Conservation (phyloP, 306 rosid genomes). For the Rosa rugosa region DNA sequence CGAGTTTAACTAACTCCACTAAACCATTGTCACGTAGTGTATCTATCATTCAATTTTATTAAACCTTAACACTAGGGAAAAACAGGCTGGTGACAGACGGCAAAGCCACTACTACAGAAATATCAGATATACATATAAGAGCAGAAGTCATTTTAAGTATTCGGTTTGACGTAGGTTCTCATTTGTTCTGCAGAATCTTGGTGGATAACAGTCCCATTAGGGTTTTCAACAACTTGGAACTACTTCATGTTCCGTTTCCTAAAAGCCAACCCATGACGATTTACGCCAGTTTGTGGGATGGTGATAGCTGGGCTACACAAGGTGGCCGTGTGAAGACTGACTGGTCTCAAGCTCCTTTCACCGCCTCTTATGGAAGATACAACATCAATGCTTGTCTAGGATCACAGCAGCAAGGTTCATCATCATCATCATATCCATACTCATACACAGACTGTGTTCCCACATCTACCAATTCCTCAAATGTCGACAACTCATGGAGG, state of each 20-base stretch:
- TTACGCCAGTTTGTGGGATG: constrained; percentile 47
- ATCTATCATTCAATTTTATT: too few relatives aligned
- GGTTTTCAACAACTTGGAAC: constrained; percentile 42
- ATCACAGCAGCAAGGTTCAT: neutral
- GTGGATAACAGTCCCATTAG: constrained; percentile 44
- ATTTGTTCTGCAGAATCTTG: constrained; percentile 23
- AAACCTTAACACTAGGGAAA: too few relatives aligned
- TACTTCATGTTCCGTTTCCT: constrained; percentile 36
- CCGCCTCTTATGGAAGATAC: constrained; percentile 37
- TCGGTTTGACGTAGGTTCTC: neutral
- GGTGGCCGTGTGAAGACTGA: constrained; percentile 48
- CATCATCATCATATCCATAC: neutral
- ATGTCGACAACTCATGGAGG: constrained; percentile 3
- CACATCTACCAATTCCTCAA: neutral
- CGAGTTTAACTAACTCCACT: too few relatives aligned
- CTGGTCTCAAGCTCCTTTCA: constrained; percentile 49
- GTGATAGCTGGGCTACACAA: constrained; percentile 52
- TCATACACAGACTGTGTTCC: constrained; percentile 1
- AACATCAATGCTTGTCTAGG: constrained; percentile 34
- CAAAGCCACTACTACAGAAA: neutral
- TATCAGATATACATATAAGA: neutral
- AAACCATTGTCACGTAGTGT: too few relatives aligned
- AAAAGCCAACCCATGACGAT: constrained; percentile 44
- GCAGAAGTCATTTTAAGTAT: too few relatives aligned
- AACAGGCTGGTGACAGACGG: neutral